phyloP scores from a whole-genome alignment of 2,329 filamentous ascomycete species.

The Emmonsia crescens region DNA sequence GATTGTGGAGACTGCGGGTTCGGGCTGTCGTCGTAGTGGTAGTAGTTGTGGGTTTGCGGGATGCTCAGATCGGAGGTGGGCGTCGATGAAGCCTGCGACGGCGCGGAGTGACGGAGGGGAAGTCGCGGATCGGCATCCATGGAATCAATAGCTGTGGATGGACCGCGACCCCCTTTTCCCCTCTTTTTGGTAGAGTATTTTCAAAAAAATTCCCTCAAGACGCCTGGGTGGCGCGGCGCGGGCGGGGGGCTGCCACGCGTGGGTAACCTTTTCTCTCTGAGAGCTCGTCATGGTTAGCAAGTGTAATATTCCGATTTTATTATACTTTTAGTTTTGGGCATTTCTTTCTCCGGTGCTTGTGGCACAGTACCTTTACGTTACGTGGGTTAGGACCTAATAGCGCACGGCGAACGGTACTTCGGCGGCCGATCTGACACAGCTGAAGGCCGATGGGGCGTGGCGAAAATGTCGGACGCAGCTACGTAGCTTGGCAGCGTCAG shows the following conservation, averaged over 20 bases:
- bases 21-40: not conserved
- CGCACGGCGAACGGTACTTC: not conserved
- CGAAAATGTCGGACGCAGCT: not conserved
- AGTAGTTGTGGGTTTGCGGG: not conserved
- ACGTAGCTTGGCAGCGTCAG: not conserved
- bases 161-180: not conserved
- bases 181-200: not conserved
- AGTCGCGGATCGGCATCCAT: not conserved
- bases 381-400: not conserved
- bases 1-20: not conserved
- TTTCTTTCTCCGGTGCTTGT: not conserved
- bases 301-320: not conserved
- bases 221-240: not conserved
- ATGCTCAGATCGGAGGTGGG: not conserved
- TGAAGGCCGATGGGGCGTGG: not conserved
- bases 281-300: not conserved
- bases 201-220: not conserved
- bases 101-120: not conserved
- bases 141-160: not conserved
- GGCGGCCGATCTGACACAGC: not conserved
- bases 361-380: not conserved
- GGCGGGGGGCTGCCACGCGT: not conserved
- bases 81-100: not conserved
- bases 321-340: not conserved
- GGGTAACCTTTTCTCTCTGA: not conserved